These are phyloP conservation scores for Fragaria nilgerrensis DNA, from an alignment of 306 rosid genomes.

Conservation along the genomic window DNA sequence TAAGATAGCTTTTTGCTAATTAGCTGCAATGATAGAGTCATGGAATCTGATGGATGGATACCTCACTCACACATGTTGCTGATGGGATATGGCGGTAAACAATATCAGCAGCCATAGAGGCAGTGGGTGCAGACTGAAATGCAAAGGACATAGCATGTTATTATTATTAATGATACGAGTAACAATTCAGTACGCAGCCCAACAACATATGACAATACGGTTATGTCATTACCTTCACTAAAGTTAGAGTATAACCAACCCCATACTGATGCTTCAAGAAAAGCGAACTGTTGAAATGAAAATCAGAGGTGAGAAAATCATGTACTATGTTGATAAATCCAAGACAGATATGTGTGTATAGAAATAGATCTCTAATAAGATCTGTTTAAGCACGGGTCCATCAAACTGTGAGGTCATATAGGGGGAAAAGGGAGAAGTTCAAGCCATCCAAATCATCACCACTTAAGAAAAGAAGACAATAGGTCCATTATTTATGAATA, in stretches of 20 bases:
- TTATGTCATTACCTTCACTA: slow-evolving; percentile 65
- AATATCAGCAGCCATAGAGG: slow-evolving; percentile 81
- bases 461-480: background rate
- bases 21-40: background rate
- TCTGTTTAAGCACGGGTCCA: background rate
- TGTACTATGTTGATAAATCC: background rate
- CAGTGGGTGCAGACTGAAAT: slow-evolving; percentile 82
- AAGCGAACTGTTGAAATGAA: slow-evolving; percentile 66
- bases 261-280: slow-evolving; percentile 96
- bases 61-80: slow-evolving; percentile 97
- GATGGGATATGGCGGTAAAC: slow-evolving; percentile 80
- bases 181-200: slow-evolving; percentile 20
- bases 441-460: background rate
- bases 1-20: background rate
- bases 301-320: background rate
- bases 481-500: background rate
- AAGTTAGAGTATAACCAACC: slow-evolving; percentile 91
- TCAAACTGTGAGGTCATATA: slow-evolving; percentile 1
- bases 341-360: background rate
- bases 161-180: slow-evolving; percentile 20
- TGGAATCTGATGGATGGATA: slow-evolving; percentile 34
- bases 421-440: background rate
- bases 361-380: background rate
- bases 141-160: slow-evolving; percentile 23
- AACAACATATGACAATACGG: slow-evolving; percentile 22